Evolutionary conservation across 768 basidiomycete species (phyloP), one percentile per base, ranked within the genome.

Genomic region (Peribolospora baueri): DNA sequence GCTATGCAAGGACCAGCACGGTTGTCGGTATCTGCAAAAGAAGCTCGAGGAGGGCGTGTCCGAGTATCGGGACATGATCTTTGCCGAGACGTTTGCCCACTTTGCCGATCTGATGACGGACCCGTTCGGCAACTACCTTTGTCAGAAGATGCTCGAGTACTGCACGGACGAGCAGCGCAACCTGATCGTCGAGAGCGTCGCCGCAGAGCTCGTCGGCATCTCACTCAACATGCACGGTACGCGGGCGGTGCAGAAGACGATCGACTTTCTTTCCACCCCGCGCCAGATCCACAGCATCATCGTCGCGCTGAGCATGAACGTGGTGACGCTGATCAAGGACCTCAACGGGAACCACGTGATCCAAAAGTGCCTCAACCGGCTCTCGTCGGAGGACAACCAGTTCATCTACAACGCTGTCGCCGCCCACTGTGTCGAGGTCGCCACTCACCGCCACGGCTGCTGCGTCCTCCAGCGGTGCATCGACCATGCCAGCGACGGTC

Each of bases 211-310:
- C 51, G 93, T 98, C 63, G 87, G 82, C 66, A 97, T 98, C 65
- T 93, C 88, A 42, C 74, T 98, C 59, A 98, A 98, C 70, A 98
- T 98, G 93, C 93, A 98, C 69, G 93, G 93, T 41, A 98, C 93
- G 41, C 80, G 93, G 58, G 93, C 93, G 38, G 93, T 97, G 56
- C 93, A 98, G 72, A 97, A 97, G 73, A 97, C 97, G 91, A 93
- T 98, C 59, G 93, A 98, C 68, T 97, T 93, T 73, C 71, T 98
- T 65, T 91, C 90, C 25, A 87, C 85, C 54, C 80, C 84, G 63
- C 74, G 93, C 65, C 86, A 88, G 82, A 95, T 98, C 62, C 84
- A 88, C 66, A 84, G 86, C 42, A 86, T 97, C 70, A 95, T 97
- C 64, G 74, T 90, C 58, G 91, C 93, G 4, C 78, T 98, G 64